Evolutionary conservation across 768 basidiomycete species (phyloP).

Genomic region (Pleurotus eryngii): DNA sequence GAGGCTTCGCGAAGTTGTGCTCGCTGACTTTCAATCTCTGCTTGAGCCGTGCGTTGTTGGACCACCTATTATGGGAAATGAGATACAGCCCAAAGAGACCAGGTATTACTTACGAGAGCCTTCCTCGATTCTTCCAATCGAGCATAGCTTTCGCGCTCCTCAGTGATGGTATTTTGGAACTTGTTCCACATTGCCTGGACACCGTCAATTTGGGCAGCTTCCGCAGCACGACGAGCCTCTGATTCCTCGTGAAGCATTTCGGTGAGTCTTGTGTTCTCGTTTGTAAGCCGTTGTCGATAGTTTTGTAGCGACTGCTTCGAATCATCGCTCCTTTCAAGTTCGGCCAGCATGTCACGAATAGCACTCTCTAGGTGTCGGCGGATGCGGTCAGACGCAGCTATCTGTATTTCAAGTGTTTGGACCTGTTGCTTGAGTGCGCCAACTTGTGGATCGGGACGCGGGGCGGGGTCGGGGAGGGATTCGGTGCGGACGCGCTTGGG

Average conservation of each 20-base stretch:
- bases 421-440: constrained; percentile 58
- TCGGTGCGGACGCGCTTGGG: constrained; percentile 34
- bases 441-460: constrained; percentile 46
- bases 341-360: constrained; percentile 54
- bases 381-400: constrained; percentile 65
- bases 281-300: constrained; percentile 51
- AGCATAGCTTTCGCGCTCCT: constrained; percentile 59
- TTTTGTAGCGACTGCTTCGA: constrained; percentile 61
- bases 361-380: constrained; percentile 61
- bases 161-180: constrained; percentile 54
- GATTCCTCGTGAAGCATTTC: constrained; percentile 62
- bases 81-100: background rate
- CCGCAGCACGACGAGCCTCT: constrained; percentile 56
- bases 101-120: constrained; percentile 50
- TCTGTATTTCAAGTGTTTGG: constrained; percentile 63
- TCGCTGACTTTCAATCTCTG: constrained; percentile 64
- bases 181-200: constrained; percentile 66
- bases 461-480: constrained; percentile 28
- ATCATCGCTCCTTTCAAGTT: constrained; percentile 62
- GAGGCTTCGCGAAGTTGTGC: constrained; percentile 58
- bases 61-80: constrained; percentile 40
- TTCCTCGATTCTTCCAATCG: constrained; percentile 69
- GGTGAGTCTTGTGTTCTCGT: constrained; percentile 52
- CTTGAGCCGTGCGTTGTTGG: constrained; percentile 61
- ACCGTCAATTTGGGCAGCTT: constrained; percentile 61